Evolutionary conservation across 352 stramenopile genomes (phyloP), one percentile per base, ranked within the genome.

Genomic region (Globisporangium splendens): DNA sequence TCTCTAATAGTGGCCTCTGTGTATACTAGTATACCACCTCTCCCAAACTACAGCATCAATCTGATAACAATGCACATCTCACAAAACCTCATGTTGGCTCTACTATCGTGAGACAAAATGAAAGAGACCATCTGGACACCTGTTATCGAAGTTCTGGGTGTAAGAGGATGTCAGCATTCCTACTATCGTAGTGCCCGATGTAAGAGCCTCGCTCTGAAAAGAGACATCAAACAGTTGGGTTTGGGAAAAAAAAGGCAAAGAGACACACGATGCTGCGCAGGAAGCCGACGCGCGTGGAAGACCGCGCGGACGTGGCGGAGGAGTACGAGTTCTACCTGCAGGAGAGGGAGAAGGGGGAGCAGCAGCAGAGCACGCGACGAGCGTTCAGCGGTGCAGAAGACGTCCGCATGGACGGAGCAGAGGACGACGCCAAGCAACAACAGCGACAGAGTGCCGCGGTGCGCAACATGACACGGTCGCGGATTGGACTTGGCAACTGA

Each of bases 321-420:
- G 82, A 91, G 70, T 91, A 88, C 71, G 76, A 87, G 62, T 46
- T 56, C 12, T 91, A 91, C 58, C 42, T 87, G 35, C 58, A 71
- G 31, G 72, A 83, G 44, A 91, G 88, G 64, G 59, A 86, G 50
- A 52, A 46, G 20, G 55, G 65, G 42, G 35, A 58, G 22, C 46
- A 67, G 47, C 28, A 46, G n/a, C 15, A 54, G 20, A 31, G 52
- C 14, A 43, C 62, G 14, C 54, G 42, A 6, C 41, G 46, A 10
- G 22, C 8, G 28, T 17, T 12, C 21, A 7, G 18, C 6, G 39
- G 17, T 4, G 35, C 21, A 35, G 47, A 63, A 50, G 31, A 54
- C 22, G n/a, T 55, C 21, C 39, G 22, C 20, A 15, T 48, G 60
- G 20, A 55, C 63, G 38, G 56, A 50, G 24, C 57, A 15, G 18